phyloP scores from a whole-genome alignment of 495 filamentous ascomycete genomes.

The Daldinia loculata region DNA sequence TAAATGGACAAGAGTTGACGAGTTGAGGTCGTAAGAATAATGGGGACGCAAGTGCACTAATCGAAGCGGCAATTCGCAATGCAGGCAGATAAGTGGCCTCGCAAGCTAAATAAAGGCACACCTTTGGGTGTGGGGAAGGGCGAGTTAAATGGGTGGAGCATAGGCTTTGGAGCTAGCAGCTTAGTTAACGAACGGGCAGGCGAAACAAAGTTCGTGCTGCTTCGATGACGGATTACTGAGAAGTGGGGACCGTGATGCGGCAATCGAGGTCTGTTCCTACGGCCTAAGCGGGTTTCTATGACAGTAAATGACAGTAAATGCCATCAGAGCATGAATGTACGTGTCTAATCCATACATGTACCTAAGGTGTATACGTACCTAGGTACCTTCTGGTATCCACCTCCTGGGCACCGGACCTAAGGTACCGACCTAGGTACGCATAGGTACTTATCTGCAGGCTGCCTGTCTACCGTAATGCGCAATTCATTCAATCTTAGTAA shows the following conservation, averaged over 20 bases:
- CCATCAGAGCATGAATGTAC: background rate
- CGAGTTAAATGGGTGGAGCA: slow-evolving; percentile 18
- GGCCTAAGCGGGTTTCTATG: background rate
- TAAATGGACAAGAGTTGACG: background rate
- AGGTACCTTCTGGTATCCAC: background rate
- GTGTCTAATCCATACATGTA: too few species aligned
- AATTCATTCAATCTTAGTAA: background rate
- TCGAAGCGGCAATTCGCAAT: slow-evolving; percentile 35
- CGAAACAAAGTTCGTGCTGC: background rate
- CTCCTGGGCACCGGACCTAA: background rate
- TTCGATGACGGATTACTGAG: slow-evolving; percentile 18
- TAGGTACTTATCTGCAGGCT: background rate
- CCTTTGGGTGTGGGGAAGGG: slow-evolving; percentile 15
- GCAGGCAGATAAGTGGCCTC: slow-evolving; percentile 39
- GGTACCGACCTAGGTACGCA: too few species aligned
- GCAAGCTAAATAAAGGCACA: slow-evolving; percentile 31
- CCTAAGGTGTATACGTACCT: background rate
- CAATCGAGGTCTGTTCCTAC: background rate
- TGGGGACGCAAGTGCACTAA: slow-evolving; percentile 12
- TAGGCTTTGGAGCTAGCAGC: slow-evolving; percentile 9
- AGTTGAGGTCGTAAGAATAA: slow-evolving; percentile 9
- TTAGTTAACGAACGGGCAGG: slow-evolving; percentile 17
- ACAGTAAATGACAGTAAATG: background rate
- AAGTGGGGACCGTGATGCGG: slow-evolving; percentile 11
- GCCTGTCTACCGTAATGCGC: background rate